A percentile compares a stretch with the other conserved stretches of the same genome.
Conservation (phyloP, 495 filamentous ascomycete species). For the Aspergillus diversus region DNA sequence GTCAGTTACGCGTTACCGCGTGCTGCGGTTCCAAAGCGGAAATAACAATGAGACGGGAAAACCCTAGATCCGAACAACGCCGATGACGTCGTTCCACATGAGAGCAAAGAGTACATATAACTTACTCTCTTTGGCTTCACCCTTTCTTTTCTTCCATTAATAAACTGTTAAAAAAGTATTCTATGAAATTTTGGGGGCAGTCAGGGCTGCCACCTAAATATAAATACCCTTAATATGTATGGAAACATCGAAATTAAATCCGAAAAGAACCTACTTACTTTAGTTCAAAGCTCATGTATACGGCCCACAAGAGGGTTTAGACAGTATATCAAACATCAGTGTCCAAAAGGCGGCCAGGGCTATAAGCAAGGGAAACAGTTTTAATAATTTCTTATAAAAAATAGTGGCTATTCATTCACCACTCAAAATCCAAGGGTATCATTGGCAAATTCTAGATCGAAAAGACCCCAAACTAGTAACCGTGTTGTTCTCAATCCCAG, state of each 20-base stretch:
- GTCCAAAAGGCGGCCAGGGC: not conserved
- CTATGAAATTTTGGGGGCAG: too few relatives aligned
- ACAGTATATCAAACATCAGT: slow-evolving; percentile 2
- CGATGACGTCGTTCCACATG: slow-evolving; percentile 47
- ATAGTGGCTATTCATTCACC: not conserved
- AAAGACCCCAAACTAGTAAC: not conserved
- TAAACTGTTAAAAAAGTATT: too few relatives aligned
- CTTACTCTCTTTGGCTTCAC: too few relatives aligned
- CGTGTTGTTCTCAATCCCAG: not conserved
- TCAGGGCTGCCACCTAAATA: too few relatives aligned
- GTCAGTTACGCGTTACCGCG: slow-evolving; percentile 42
- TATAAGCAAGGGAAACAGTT: not conserved
- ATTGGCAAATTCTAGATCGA: slow-evolving; percentile 10
- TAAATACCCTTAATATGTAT: too few relatives aligned
- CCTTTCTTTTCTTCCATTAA: too few relatives aligned
- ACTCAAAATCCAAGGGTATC: slow-evolving; percentile 22
- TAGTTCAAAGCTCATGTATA: not conserved
- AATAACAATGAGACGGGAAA: slow-evolving; percentile 34
- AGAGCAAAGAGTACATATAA: slow-evolving; percentile 14
- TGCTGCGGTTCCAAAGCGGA: slow-evolving; percentile 3
- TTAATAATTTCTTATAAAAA: not conserved
- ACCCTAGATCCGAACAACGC: slow-evolving; percentile 35
- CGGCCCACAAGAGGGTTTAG: too few relatives aligned
- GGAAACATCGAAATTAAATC: not conserved
- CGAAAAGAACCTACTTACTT: not conserved